These are phyloP conservation scores for Aspergillus sp. DNA, from an alignment of 2,329 filamentous ascomycete genomes.

Conservation along the genomic window DNA sequence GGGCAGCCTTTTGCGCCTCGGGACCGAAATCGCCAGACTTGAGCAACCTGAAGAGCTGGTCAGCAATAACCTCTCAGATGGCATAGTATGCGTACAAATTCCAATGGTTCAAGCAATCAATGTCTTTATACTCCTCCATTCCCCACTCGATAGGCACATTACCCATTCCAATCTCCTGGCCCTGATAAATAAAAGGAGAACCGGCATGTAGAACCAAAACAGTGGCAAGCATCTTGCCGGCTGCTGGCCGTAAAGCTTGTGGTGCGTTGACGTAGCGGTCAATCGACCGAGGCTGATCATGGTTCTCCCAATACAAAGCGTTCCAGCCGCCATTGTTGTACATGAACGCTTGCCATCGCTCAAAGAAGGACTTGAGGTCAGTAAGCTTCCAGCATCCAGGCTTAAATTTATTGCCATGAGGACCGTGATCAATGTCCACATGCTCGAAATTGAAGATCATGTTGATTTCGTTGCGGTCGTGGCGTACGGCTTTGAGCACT, in stretches of 20 bases:
- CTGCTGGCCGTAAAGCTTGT: constrained; percentile 54
- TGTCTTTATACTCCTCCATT: constrained; percentile 70
- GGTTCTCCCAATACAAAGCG: constrained; percentile 68
- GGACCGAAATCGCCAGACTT: constrained; percentile 33
- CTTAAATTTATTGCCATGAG: constrained; percentile 54
- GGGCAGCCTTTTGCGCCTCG: constrained; percentile 34
- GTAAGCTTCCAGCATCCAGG: constrained; percentile 53
- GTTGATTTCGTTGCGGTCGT: constrained; percentile 63
- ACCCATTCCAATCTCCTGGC: constrained; percentile 70
- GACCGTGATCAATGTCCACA: constrained; percentile 62
- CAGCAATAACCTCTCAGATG: not conserved
- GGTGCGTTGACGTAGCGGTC: constrained; percentile 59
- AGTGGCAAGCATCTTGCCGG: constrained; percentile 65
- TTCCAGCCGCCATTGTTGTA: constrained; percentile 66
- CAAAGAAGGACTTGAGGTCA: constrained; percentile 58
- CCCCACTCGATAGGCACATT: constrained; percentile 66
- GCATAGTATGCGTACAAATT: constrained; percentile 35
- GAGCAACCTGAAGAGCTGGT: constrained; percentile 33
- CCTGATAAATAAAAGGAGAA: constrained; percentile 71
- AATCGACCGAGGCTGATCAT: constrained; percentile 67
- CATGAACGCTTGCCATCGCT: constrained; percentile 65
- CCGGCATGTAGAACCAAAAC: constrained; percentile 63
- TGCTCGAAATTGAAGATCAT: constrained; percentile 78
- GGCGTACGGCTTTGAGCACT: constrained; percentile 59
- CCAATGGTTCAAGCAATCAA: constrained; percentile 65